Base-by-base conservation (phyloP, 306 rosid genomes). In the Casuarina equisetifolia region DNA sequence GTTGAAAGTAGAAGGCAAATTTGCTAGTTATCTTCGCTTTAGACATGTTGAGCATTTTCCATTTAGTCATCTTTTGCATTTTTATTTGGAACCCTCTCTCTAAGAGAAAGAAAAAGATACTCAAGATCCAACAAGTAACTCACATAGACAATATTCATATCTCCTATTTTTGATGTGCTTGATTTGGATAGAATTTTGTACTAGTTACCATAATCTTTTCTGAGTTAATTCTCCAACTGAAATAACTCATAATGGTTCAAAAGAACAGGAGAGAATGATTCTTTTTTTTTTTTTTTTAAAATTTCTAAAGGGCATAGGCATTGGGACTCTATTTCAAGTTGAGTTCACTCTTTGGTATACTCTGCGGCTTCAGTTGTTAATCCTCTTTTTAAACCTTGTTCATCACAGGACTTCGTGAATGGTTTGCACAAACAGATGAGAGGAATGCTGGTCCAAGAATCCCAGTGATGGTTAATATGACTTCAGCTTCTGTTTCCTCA, bases 391-490 rank as follows among this genome's bases (percentile, higher is more conserved):
- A 2, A 42, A 67, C 38, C 10, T 36, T 70, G 15, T 42, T 69
- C 11, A 63, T 88, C 66, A 61, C 79, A 95, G 99, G 99, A 76
- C 85, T 95, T 76, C 96, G 99, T 8, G 99, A 95, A 78, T 95
- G 97, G 97, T 92, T 92, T 88, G 76, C 97, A 58, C 99, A 92
- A 73, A 88, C 97, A 73, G 99, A 95, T 86, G 96, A 95, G 89
- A 91, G 97, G 81, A 92, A 75, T 76, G 97, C 99, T 82, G 91
- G 90, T 79, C 92, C 97, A 15, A 91, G 99, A 86, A 92, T 95
- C 78, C 99, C 99, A 38, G 97, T 92, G 72, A 95, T 95, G 99
- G 99, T 95, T 85, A 95, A 92, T 87, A 95, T 95, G 99, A 79
- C 94, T 69, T 95, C 99, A 62, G 74, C 99, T 79, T 86, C 94